Base-by-base conservation (phyloP, 2,329 filamentous ascomycete genomes). In the Pezicula carpinea region DNA sequence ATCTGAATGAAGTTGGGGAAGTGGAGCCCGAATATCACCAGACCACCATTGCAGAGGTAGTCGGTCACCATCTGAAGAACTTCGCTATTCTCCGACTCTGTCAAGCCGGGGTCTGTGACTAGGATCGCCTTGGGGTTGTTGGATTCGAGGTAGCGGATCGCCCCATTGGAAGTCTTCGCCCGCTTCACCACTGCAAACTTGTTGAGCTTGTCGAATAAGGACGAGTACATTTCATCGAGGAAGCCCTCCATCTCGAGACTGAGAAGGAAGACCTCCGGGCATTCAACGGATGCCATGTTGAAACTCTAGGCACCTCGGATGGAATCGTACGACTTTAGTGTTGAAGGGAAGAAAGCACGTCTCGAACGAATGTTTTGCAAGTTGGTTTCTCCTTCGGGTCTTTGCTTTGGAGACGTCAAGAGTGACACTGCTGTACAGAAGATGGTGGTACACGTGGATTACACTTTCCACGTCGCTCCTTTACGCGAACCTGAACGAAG, bases 11-110 rank as follows among this genome's bases (percentile, higher is more conserved):
- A 54, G 38, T 6, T 55, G 36, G 51, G 48, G 48, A 64, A 64
- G 35, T 52, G 48, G 3, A 61, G 49, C 6, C 56, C 62, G 38
- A 61, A 47, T 2, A 65, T 56, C 3, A 59, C 48, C 6, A 50
- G 48, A 17, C 61, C 59, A 10, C 63, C 60, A 35, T 54, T 45
- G 1, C 35, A 32, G 11, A 57, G 39, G 45, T 64, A 64, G n/a
- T n/a, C 1, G 53, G 15, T 1, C 14, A 63, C 29, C 23, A 47
- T 54, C 10, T 57, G 38, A 13, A 63, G 44, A 4, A 62, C 52
- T 7, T 19, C n/a, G 7, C 40, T 39, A 48, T 61, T 53, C n/a
- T 46, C 41, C 8, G 21, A 4, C 6, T 53, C 11, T 4, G 50
- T 52, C 17, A 64, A 44, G 14, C 54, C 59, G 32, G 53, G 46